Evolutionary conservation across 2,329 filamentous ascomycete genomes (phyloP), one percentile per base, ranked within the genome.

Genomic region (Rhexocercosporidium sp.): DNA sequence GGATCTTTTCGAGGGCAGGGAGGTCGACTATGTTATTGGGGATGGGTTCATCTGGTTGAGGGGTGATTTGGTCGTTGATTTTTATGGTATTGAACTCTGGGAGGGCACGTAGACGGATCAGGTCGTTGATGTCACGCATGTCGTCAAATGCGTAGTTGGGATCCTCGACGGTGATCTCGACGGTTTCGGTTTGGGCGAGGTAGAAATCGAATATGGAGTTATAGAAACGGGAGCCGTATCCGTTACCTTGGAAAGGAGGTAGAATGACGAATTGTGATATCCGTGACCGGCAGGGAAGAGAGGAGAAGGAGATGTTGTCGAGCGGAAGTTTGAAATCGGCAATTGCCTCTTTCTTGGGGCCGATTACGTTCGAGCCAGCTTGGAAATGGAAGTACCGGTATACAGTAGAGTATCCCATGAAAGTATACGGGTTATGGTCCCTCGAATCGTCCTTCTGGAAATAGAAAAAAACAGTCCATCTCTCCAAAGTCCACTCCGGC

Each of bases 221-320:
- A 82, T 98, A 99, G 46, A 99, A 87, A 22, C 66, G 62, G 14
- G 71, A 71, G 3, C 71, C 96, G 59, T 95, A 89, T 18, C 94
- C 94, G 69, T 89, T 87, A 69, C 87, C 85, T 77, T 97, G 94
- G 78, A 93, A 97, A 6, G 93, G 91, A 1, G 94, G 94, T 12
- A 99, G 84, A 70, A 99, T 90, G 68, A 99, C 77, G 79, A 98
- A 98, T 78, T 99, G 96, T 0, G 95, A 97, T 71, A 99, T 92
- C 53, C 96, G 87, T 67, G 93, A 88, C 46, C 95, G 89, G 73
- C 90, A 91, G 14, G 92, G 91, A 1, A 94, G 84, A 59, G 90
- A 81, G 4, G 86, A 78, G 70, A 90, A 82, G 72, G 39, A 71
- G 31, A 64, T 73, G 64, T 69, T 71, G n/a, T 73, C 65, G 16